Conservation (phyloP, 2,329 filamentous ascomycete genomes). For the Aspergillus latus region DNA sequence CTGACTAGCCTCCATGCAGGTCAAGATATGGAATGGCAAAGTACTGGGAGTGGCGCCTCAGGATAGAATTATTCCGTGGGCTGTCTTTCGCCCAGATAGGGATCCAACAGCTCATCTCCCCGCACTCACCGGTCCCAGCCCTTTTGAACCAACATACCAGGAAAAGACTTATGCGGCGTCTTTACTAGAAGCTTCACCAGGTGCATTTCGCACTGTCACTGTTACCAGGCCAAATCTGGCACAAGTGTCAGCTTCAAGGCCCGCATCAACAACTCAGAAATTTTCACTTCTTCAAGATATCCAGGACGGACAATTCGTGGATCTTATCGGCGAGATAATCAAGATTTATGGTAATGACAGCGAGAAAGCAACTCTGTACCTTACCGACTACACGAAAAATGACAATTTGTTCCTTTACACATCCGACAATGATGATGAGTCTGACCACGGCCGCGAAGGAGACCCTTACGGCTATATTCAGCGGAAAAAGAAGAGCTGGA, state of each 20-base stretch:
- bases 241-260: constrained; percentile 9
- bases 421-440: constrained; percentile 33
- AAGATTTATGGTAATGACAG: constrained; percentile 49
- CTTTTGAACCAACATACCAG: constrained; percentile 26
- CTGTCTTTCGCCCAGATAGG: constrained; percentile 33
- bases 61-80: constrained; percentile 31
- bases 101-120: constrained; percentile 22
- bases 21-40: constrained; percentile 23
- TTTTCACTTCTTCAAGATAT: constrained; percentile 67
- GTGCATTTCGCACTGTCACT: constrained; percentile 14
- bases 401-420: constrained; percentile 58
- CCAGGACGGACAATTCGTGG: constrained; percentile 56
- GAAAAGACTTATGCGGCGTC: constrained; percentile 32
- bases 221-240: background rate
- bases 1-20: constrained; percentile 15
- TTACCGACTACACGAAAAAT: constrained; percentile 83
- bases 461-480: constrained; percentile 58
- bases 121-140: constrained; percentile 30
- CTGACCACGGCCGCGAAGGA: constrained; percentile 44
- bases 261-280: constrained; percentile 14
- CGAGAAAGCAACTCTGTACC: constrained; percentile 63
- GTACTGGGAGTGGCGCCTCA: constrained; percentile 30
- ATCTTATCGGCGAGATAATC: constrained; percentile 72
- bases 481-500: constrained; percentile 54
- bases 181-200: constrained; percentile 27